Conservation (phyloP, 495 filamentous ascomycete species). For the Daldinia caldariorum region DNA sequence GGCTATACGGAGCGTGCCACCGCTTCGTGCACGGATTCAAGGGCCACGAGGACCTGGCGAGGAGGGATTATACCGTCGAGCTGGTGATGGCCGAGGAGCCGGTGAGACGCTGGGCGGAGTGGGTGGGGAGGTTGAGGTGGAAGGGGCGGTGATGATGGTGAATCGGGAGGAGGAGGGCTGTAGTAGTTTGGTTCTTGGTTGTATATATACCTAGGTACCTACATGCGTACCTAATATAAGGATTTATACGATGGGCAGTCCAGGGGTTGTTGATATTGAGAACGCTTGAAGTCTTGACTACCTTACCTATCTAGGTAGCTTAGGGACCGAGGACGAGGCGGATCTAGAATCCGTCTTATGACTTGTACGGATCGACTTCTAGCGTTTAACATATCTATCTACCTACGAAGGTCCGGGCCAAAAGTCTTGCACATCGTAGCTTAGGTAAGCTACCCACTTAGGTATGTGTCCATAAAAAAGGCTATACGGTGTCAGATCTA, state of each 20-base stretch:
- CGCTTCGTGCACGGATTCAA: constrained; percentile 82
- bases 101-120: constrained; percentile 73
- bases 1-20: constrained; percentile 90
- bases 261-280: background rate
- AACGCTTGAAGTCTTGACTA: background rate
- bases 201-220: too few relatives aligned
- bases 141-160: constrained; percentile 58
- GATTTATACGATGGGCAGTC: background rate
- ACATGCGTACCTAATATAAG: too few relatives aligned
- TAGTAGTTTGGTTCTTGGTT: background rate
- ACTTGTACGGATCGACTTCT: background rate
- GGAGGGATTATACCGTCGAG: constrained; percentile 77
- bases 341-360: background rate
- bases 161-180: background rate
- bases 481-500: too few relatives aligned
- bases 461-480: too few relatives aligned
- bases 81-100: constrained; percentile 74
- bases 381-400: background rate
- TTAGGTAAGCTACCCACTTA: too few relatives aligned
- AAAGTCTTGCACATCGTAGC: too few relatives aligned
- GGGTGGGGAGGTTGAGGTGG: constrained; percentile 73
- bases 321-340: background rate
- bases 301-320: too few relatives aligned
- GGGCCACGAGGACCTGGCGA: constrained; percentile 81
- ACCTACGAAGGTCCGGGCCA: too few relatives aligned